Evolutionary conservation across 2,329 filamentous ascomycete genomes (phyloP).

Genomic region (Fusarium cicatricum): DNA sequence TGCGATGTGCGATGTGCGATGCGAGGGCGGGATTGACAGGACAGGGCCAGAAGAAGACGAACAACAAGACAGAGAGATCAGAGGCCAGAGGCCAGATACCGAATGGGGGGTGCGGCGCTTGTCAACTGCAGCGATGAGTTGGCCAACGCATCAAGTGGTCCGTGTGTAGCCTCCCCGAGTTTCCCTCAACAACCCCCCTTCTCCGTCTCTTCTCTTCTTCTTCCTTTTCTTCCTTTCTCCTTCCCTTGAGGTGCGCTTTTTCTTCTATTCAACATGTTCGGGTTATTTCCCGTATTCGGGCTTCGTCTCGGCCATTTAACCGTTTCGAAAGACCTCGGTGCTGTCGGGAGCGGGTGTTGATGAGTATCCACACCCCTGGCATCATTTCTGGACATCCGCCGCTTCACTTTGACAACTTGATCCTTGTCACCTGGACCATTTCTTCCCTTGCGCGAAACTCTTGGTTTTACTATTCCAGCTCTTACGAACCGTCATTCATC

Average conservation of each 20-base stretch:
- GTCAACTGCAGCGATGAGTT: constrained; percentile 55
- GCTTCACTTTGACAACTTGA: constrained; percentile 30
- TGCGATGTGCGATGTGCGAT: constrained; percentile 48
- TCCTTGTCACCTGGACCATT: constrained; percentile 28
- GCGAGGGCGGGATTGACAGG: constrained; percentile 38
- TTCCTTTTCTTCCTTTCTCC: not conserved
- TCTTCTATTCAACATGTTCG: constrained; percentile 2
- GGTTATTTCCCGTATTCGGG: constrained; percentile 3
- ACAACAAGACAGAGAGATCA: too few species aligned
- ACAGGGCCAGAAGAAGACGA: not conserved
- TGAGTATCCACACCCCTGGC: constrained; percentile 31
- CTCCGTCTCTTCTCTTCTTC: constrained; percentile 28
- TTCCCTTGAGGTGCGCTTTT: constrained; percentile 12
- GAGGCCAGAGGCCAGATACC: too few species aligned
- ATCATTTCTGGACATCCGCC: constrained; percentile 30
- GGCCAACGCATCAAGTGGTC: constrained; percentile 54
- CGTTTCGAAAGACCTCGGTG: constrained; percentile 3
- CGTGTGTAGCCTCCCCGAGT: constrained; percentile 49
- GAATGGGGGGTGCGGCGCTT: constrained; percentile 38
- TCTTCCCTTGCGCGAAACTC: not conserved
- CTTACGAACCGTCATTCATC: too few species aligned
- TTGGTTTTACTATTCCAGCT: too few species aligned
- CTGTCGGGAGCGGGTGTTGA: constrained; percentile 20
- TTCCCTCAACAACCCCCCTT: constrained; percentile 41
- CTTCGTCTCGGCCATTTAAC: constrained; percentile 8